A percentile compares a stretch with the other conserved stretches of the same genome.
Conservation (phyloP, 768 basidiomycete species). For the Exsudoporus frostii region DNA sequence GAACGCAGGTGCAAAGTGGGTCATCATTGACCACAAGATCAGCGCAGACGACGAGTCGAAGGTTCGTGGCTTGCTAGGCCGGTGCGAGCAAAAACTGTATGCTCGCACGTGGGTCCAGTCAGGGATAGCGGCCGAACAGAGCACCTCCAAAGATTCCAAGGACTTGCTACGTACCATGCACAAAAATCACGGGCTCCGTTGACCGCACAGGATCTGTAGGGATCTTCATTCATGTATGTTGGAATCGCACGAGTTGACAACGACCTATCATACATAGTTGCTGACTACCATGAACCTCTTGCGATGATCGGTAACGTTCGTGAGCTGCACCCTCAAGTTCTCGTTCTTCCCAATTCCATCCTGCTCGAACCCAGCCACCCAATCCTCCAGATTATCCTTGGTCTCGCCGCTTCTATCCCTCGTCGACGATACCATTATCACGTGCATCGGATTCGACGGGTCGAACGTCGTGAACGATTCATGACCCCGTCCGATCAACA, state of each 20-base stretch:
- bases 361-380: neutral
- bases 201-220: too few relatives aligned
- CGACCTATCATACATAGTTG: neutral
- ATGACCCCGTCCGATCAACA: neutral
- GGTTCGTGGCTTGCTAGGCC: too few relatives aligned
- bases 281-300: slow-evolving; percentile 3
- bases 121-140: too few relatives aligned
- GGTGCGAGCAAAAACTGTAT: too few relatives aligned
- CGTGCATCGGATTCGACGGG: slow-evolving; percentile 2
- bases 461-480: neutral
- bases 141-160: too few relatives aligned
- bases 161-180: too few relatives aligned
- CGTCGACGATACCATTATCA: slow-evolving; percentile 5
- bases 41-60: too few relatives aligned
- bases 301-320: neutral
- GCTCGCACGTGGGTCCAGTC: too few relatives aligned
- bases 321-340: neutral
- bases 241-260: neutral
- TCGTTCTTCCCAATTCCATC: neutral
- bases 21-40: too few relatives aligned
- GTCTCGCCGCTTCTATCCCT: neutral
- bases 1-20: too few relatives aligned
- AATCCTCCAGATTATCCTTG: neutral
- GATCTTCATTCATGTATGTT: too few relatives aligned
- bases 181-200: too few relatives aligned